phyloP scores from a whole-genome alignment of 331 rosid species.

The Malus hybrid region DNA sequence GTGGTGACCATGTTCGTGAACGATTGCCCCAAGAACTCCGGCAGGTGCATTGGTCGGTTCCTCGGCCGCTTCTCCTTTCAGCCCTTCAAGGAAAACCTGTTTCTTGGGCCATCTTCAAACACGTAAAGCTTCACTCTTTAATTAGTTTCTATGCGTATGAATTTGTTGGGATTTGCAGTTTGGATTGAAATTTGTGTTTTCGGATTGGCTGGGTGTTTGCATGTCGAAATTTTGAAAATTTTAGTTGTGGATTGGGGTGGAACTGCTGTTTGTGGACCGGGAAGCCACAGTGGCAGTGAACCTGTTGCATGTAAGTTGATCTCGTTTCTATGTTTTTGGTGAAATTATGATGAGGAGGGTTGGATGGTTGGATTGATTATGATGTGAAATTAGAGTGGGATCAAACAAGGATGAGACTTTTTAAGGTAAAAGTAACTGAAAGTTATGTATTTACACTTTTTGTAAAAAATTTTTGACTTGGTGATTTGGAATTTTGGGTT shows the following conservation, averaged over 20 bases:
- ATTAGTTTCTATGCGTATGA: not conserved
- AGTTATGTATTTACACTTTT: not conserved
- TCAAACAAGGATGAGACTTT: not conserved
- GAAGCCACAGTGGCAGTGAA: too few species aligned
- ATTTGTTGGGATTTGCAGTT: not conserved
- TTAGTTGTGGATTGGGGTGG: not conserved
- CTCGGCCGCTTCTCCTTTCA: conserved; percentile 85
- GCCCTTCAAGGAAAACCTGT: conserved; percentile 77
- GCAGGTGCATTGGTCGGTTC: conserved; percentile 52
- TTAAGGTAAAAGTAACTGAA: not conserved
- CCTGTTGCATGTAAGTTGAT: not conserved
- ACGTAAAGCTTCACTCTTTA: conserved; percentile 45
- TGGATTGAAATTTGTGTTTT: not conserved
- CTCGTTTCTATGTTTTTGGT: not conserved
- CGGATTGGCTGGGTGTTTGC: not conserved
- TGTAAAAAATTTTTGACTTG: not conserved
- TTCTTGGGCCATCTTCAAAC: conserved; percentile 89
- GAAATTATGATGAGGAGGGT: not conserved
- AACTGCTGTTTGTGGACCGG: not conserved
- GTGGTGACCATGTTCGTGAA: conserved; percentile 57
- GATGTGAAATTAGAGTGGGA: not conserved
- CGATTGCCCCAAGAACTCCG: conserved; percentile 59
- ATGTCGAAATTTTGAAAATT: not conserved
- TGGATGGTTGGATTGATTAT: not conserved
- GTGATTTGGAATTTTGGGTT: not conserved